phyloP scores from a whole-genome alignment of 73 alveolate genomes.

The Paramecium pentaurelia region DNA sequence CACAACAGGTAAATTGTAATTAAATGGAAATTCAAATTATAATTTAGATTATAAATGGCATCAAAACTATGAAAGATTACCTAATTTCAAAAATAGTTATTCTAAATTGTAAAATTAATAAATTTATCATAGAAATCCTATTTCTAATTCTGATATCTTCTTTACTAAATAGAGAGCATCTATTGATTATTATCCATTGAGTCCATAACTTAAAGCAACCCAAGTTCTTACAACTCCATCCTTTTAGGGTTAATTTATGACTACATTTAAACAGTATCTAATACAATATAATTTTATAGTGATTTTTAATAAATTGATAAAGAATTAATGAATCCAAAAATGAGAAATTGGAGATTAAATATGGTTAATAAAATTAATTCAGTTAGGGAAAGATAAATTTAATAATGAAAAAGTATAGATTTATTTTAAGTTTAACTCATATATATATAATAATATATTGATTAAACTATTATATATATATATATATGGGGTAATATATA shows the following conservation, averaged over 20 bases:
- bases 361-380: not conserved
- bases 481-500: not conserved
- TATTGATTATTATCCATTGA: not conserved
- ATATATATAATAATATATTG: not conserved
- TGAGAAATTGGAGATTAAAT: constrained; percentile 11
- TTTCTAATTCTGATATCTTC: not conserved
- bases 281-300: not conserved
- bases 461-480: not conserved
- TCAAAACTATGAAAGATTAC: not conserved
- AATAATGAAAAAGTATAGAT: not conserved
- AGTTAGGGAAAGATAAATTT: not conserved
- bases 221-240: not conserved
- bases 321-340: not conserved
- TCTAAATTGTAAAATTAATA: not conserved
- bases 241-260: not conserved
- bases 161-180: not conserved
- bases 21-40: not conserved
- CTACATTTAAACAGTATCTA: constrained; percentile 14
- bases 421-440: not conserved
- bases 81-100: not conserved
- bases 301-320: not conserved
- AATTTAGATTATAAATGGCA: not conserved
- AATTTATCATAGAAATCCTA: not conserved
- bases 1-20: not conserved
- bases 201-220: not conserved